These are phyloP conservation scores for Delphinella strobiligena DNA, from an alignment of 2,329 filamentous ascomycete genomes.

Conservation along the genomic window DNA sequence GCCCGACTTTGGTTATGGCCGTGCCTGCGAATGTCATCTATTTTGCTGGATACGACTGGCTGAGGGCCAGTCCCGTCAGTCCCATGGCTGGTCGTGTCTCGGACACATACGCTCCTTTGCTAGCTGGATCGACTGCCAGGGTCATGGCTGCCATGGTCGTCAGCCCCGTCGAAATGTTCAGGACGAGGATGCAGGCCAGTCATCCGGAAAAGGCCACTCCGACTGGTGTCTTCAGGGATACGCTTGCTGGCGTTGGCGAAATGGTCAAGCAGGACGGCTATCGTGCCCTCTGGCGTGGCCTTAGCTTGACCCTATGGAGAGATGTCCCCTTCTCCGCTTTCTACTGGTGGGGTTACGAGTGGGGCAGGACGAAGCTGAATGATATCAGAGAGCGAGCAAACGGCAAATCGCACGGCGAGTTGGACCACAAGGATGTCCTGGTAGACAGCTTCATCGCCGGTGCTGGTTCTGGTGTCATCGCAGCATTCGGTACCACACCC, in stretches of 20 bases:
- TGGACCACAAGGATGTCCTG: slow-evolving; percentile 67
- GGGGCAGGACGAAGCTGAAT: slow-evolving; percentile 58
- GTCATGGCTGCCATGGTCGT: slow-evolving; percentile 72
- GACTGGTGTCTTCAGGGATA: slow-evolving; percentile 65
- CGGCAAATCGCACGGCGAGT: slow-evolving; percentile 46
- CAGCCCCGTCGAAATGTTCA: slow-evolving; percentile 85
- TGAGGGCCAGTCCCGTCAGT: slow-evolving; percentile 61
- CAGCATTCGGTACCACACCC: slow-evolving; percentile 80
- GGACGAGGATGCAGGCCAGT: slow-evolving; percentile 81
- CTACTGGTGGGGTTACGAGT: slow-evolving; percentile 98
- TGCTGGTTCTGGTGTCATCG: slow-evolving; percentile 68
- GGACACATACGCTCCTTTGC: slow-evolving; percentile 65
- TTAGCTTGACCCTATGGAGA: slow-evolving; percentile 86
- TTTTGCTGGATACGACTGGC: slow-evolving; percentile 94
- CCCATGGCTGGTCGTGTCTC: slow-evolving; percentile 51
- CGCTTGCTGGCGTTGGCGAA: slow-evolving; percentile 59
- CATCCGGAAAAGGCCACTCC: slow-evolving; percentile 26
- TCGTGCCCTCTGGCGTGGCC: slow-evolving; percentile 73
- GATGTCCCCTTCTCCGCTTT: slow-evolving; percentile 95
- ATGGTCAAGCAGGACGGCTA: slow-evolving; percentile 74
- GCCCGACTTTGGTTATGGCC: slow-evolving; percentile 89
- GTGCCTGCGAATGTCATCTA: slow-evolving; percentile 96
- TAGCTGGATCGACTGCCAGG: slow-evolving; percentile 68
- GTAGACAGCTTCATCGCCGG: slow-evolving; percentile 83
- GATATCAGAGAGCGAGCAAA: slow-evolving; percentile 49